Evolutionary conservation across 2,329 filamentous ascomycete species (phyloP), one percentile per base, ranked within the genome.

Genomic region (Neocucurbitaria cava): DNA sequence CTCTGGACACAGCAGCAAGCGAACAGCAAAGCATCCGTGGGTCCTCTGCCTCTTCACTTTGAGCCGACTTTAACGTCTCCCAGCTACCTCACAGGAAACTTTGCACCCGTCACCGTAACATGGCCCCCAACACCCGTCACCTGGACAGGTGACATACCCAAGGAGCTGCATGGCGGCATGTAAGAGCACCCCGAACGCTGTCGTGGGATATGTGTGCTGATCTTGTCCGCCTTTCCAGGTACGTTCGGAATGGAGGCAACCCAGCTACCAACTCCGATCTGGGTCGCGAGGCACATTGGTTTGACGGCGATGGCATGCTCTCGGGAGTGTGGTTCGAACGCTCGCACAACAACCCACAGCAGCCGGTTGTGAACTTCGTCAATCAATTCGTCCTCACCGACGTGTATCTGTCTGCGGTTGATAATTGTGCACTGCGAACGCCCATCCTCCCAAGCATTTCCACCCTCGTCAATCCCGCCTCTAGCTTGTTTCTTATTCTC

Each of bases 251-350:
- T 68, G 88, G 89, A 36, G 86, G 85, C 24, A 91, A 90, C 64
- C 87, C 88, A 5, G 78, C 88, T 7, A 81, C 81, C 24, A 87
- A 89, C 53, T 78, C 83, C 20, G 83, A 88, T 49, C 70, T 85
- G 2, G 82, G 81, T 35, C 81, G 86, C 58, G 86, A 89, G 66
- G 82, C 85, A 8, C 88, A 91, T 68, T 90, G 87, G 87, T 91
- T 91, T 57, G 89, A 91, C 62, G 88, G 89, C 28, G 88, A 91
- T 68, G 89, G 88, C 4, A 91, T 91, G 88, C 82, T 91, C 10
- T 84, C 84, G 26, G 88, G 88, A 1, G 87, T 91, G 0, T 79
- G 79, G 17, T 91, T 89, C 68, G 77, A 77, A 24, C 78, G 78
- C 2, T 54, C 72, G 75, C 28, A 43, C 11, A 38, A 67, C 5